Evolutionary conservation across 2,329 filamentous ascomycete genomes (phyloP).

Genomic region (Microcera coccophila): DNA sequence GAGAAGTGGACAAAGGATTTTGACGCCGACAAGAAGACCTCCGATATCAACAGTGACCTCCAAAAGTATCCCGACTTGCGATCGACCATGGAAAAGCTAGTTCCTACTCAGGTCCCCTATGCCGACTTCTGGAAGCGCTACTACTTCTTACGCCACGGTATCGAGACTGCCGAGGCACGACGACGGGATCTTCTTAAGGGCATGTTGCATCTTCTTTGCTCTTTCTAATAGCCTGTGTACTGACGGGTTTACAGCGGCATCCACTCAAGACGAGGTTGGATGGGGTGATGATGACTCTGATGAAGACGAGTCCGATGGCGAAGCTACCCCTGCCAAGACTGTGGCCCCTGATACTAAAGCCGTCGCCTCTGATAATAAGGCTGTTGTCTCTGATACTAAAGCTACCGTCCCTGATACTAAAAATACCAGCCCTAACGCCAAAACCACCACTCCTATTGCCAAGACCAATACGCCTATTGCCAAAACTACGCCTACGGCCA

Average conservation of each 20-base stretch:
- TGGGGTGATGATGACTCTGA: slow-evolving; percentile 76
- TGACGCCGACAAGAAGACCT: slow-evolving; percentile 78
- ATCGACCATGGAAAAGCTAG: slow-evolving; percentile 87
- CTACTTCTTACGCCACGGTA: slow-evolving; percentile 88
- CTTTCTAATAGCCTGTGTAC: slow-evolving; percentile 8
- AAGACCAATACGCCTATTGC: no score
- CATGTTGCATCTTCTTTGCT: slow-evolving; percentile 39
- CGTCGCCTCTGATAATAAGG: no score
- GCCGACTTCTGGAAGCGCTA: slow-evolving; percentile 89
- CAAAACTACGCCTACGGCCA: slow-evolving; percentile 39
- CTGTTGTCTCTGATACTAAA: no score
- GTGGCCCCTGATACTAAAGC: no score
- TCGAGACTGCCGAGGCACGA: slow-evolving; percentile 88
- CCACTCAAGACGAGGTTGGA: slow-evolving; percentile 66
- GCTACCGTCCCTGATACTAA: no score
- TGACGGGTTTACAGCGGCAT: slow-evolving; percentile 49
- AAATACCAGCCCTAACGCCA: no score
- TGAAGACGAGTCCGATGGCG: slow-evolving; percentile 32
- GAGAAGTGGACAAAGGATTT: slow-evolving; percentile 69
- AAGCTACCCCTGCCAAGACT: slow-evolving; percentile 9
- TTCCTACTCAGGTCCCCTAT: slow-evolving; percentile 91
- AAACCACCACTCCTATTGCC: no score
- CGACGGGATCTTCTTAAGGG: slow-evolving; percentile 88
- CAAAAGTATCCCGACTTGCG: slow-evolving; percentile 83
- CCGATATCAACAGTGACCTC: slow-evolving; percentile 74